A percentile compares a stretch with the other conserved stretches of the same genome.
phyloP scores from a whole-genome alignment of 805 yeast genomes.

The Saccharomycopsis fermentans region DNA sequence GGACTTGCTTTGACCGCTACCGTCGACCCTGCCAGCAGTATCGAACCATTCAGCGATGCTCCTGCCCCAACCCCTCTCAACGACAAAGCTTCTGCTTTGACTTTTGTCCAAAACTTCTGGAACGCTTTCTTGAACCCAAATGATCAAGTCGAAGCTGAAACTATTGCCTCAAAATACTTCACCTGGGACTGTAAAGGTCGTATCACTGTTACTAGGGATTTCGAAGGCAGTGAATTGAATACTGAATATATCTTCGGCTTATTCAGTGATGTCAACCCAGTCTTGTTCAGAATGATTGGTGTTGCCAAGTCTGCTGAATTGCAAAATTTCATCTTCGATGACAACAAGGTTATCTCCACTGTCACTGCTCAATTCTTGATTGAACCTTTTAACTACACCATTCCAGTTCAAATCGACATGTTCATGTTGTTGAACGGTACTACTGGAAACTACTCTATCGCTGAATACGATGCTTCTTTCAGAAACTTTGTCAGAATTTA shows the following conservation, averaged over 20 bases:
- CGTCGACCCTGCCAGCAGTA: neutral
- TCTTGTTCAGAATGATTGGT: slow-evolving; percentile 18
- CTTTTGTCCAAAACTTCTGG: slow-evolving; percentile 10
- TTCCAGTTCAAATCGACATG: slow-evolving; percentile 20
- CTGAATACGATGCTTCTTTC: slow-evolving; percentile 20
- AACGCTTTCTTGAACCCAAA: slow-evolving; percentile 24
- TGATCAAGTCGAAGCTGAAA: slow-evolving; percentile 16
- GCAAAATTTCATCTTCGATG: slow-evolving; percentile 15
- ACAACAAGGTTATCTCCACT: slow-evolving; percentile 16
- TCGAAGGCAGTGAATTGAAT: slow-evolving; percentile 21
- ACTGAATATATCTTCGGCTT: slow-evolving; percentile 23
- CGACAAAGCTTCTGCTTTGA: slow-evolving; percentile 1
- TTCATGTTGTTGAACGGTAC: slow-evolving; percentile 11
- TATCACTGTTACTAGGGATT: slow-evolving; percentile 21
- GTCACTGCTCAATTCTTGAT: slow-evolving; percentile 16
- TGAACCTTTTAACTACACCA: slow-evolving; percentile 10
- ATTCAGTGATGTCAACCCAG: slow-evolving; percentile 16
- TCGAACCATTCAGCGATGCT: neutral
- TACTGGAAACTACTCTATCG: slow-evolving; percentile 13
- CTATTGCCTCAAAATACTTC: slow-evolving; percentile 21
- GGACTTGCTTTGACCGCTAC: neutral
- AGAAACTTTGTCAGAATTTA: slow-evolving; percentile 19
- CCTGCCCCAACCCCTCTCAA: neutral
- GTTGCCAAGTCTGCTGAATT: slow-evolving; percentile 15
- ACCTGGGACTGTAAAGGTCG: slow-evolving; percentile 19